Base-by-base conservation (phyloP, 2,329 filamentous ascomycete species). In the Apiospora hydei region DNA sequence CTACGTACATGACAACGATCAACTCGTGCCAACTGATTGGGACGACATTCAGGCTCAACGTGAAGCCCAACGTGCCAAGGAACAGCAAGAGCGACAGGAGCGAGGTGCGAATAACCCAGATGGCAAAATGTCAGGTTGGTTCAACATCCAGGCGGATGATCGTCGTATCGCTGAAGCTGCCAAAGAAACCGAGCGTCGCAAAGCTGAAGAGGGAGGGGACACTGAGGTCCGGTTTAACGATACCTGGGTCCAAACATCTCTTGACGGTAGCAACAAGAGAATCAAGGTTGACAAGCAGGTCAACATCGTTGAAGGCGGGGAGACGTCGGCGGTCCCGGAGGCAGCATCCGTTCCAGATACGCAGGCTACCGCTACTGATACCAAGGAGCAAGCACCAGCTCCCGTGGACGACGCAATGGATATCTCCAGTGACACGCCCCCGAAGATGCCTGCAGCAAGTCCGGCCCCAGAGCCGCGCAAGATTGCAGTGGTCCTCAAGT, bases 11-110 rank as follows among this genome's bases (percentile, higher is more conserved):
- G 90, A 92, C 44, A 89, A 92, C 46, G 91, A 97, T 83, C 95
- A 98, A 83, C 91, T 98, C 83, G 92, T 97, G 4, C 89, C 93
- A 73, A 99, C 96, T 0, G 96, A 99, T 81, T 79, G 96, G 71
- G 94, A 98, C 76, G 84, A 88, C 69, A 83, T 96, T 73, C 83
- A 70, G 38, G 51, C 69, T n/a, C 53, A 66, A n/a, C 69, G 69
- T 16, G 30, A 41, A 30, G 44, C 73, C 83, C 83, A 47, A 81
- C 83, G 8, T 51, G 46, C 46, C 46, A 77, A 78, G 13, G 75
- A 79, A 26, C 74, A 73, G 14, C 74, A 76, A 38, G 71, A 77
- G 10, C 71, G 74, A 74, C 70, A 67, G 14, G 70, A 57, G 72
- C 71, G 74, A 74, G 18, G 70, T 73, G 34, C 73, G 73, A 1